phyloP scores from a whole-genome alignment of 75 land plant species.

The Isoetes taiwanensis region DNA sequence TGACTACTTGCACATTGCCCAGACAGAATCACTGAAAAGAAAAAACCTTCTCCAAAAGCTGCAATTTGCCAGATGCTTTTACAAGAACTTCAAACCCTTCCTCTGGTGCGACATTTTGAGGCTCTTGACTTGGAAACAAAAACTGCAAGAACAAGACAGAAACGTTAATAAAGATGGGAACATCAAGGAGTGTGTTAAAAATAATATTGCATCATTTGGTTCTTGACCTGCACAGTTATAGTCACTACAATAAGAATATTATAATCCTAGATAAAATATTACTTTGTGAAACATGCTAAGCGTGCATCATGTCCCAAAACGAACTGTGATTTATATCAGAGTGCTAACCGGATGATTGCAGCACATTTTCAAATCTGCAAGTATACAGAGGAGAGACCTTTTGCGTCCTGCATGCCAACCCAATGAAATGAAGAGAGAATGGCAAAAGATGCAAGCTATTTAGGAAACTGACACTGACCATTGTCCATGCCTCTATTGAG shows the following conservation, averaged over 20 bases:
- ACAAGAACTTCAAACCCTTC: constrained; percentile 15
- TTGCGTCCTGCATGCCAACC: constrained; percentile 19
- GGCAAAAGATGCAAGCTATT: too few species aligned
- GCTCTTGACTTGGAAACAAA: constrained; percentile 29
- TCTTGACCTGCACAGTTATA: too few species aligned
- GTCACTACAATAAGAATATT: too few species aligned
- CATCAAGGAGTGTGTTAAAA: too few species aligned
- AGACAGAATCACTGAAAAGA: background rate
- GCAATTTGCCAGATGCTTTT: constrained; percentile 29
- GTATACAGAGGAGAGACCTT: constrained; percentile 17
- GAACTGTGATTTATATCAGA: background rate
- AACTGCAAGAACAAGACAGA: constrained; percentile 14
- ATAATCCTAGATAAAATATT: too few species aligned
- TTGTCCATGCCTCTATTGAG: constrained; percentile 21
- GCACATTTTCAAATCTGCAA: constrained; percentile 28
- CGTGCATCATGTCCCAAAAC: background rate
- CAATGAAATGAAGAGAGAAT: too few species aligned
- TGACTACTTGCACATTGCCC: background rate
- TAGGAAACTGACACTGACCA: constrained; percentile 11
- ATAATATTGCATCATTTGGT: too few species aligned
- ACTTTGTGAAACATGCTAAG: too few species aligned
- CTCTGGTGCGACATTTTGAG: constrained; percentile 5
- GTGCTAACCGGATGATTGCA: constrained; percentile 33
- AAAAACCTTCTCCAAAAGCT: constrained; percentile 28
- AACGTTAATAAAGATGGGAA: too few species aligned